Conservation (phyloP, 176 grass and related monocot genomes). For the Puya raimondii region DNA sequence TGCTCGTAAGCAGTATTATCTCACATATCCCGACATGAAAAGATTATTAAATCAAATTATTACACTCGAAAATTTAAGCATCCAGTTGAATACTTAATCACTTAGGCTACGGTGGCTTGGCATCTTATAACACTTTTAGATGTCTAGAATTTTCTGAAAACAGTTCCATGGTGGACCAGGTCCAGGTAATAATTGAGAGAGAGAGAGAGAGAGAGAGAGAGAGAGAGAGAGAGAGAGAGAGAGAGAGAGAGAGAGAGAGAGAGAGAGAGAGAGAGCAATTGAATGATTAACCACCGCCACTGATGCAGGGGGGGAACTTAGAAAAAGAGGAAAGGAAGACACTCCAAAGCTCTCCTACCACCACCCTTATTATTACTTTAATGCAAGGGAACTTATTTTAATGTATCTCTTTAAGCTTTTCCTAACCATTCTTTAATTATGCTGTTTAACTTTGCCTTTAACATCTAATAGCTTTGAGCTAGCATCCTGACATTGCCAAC, state of each 20-base stretch:
- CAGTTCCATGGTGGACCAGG: no score
- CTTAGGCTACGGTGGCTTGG: no score
- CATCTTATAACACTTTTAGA: no score
- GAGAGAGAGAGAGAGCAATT: background rate
- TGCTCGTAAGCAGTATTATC: no score
- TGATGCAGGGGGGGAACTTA: background rate
- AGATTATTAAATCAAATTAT: no score
- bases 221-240: background rate
- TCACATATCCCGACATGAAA: no score
- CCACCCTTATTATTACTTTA: constrained; percentile 26
- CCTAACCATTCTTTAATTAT: constrained; percentile 59
- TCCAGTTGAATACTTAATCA: no score
- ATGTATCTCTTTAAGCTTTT: constrained; percentile 35
- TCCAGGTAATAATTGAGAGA: no score
- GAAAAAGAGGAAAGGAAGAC: background rate
- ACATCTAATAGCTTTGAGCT: constrained; percentile 18
- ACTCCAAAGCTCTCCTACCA: constrained; percentile 23
- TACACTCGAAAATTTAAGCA: no score
- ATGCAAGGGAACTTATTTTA: constrained; percentile 27
- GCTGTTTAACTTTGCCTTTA: constrained; percentile 62
- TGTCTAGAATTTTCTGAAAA: no score
- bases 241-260: background rate
- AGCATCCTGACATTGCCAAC: constrained; percentile 61
- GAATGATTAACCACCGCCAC: constrained; percentile 9
- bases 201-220: background rate